Base-by-base conservation (phyloP, 768 basidiomycete species). In the Trametes gibbosa region DNA sequence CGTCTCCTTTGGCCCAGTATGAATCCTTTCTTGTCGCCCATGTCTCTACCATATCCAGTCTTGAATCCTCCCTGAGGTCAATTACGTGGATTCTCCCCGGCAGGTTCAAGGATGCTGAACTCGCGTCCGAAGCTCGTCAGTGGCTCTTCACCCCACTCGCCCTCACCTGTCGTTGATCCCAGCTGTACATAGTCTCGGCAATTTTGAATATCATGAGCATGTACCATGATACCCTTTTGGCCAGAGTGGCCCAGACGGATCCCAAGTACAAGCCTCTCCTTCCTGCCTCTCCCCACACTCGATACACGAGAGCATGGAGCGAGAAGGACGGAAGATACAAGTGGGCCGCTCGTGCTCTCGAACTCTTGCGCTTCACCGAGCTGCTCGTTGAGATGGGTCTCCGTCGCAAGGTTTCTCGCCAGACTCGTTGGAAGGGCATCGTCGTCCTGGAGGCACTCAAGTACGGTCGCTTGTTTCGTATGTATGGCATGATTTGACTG, bases 51-150 rank as follows among this genome's bases (percentile, higher is more conserved):
- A 90, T 98, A 50, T 86, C 89, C 19, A 84, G 86, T n/a, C 75
- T 98, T 65, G 96, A 98, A 73, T 92, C 90, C 17, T 85, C 89
- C 25, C 74, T 98, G 63, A 81, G 93, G 63, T 95, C 93, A 39
- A 75, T 98, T 58, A 95, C 94, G 46, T 98, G 95, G 95, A 86
- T 98, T 67, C 76, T 98, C 43, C 96, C 96, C 43, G 95, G 95
- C 60, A 83, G 95, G 63, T 98, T 98, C 82, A 94, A 93, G 74
- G 95, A 98, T 80, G 94, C 95, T 46, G 95, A 98, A 72, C 78
- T 98, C 50, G 95, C 92, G 59, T 94, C 93, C 13, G 96, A 98
- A 83, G 85, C 89, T 68, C 78, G 95, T 96, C 65, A 81, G 94
- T 90, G 61, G 55, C 55, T 50, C 61, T 50, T 49, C 57, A 24